phyloP scores from a whole-genome alignment of 768 basidiomycete species.

The Tephrocybe sp. region DNA sequence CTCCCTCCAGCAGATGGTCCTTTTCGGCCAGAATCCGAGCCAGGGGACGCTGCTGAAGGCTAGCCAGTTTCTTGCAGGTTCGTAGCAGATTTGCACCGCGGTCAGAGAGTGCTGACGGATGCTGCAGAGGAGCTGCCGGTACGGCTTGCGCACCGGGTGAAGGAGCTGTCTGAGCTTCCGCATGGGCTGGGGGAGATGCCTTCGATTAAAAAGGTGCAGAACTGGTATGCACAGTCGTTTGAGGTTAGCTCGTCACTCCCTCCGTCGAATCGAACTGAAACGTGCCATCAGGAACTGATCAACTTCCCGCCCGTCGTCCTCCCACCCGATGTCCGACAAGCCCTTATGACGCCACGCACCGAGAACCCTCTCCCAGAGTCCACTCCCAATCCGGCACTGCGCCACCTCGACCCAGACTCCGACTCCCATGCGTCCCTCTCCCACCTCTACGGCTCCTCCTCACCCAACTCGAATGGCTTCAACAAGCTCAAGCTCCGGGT shows the following conservation, averaged over 20 bases:
- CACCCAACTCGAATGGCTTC: constrained; percentile 33
- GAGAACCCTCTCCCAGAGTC: constrained; percentile 63
- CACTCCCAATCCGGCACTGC: constrained; percentile 74
- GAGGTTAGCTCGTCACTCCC: constrained; percentile 58
- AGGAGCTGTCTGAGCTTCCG: constrained; percentile 92
- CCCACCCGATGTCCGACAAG: constrained; percentile 63
- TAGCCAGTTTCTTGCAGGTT: constrained; percentile 83
- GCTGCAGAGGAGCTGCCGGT: constrained; percentile 86
- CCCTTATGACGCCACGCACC: constrained; percentile 49
- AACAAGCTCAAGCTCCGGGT: constrained; percentile 69
- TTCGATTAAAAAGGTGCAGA: constrained; percentile 90
- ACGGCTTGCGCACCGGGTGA: constrained; percentile 91
- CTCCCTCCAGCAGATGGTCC: constrained; percentile 95
- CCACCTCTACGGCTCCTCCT: background rate
- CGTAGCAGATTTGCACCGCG: constrained; percentile 2
- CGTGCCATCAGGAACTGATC: constrained; percentile 72
- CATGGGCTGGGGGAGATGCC: constrained; percentile 90
- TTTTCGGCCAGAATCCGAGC: constrained; percentile 93
- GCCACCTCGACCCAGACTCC: constrained; percentile 35
- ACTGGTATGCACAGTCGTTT: constrained; percentile 99
- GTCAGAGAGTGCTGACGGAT: background rate
- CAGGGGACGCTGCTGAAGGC: constrained; percentile 94
- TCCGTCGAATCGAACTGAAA: background rate
- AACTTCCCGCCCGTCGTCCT: constrained; percentile 78
- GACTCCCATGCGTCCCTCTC: constrained; percentile 1